Conservation (phyloP, 495 filamentous ascomycete species). For the Tetracladium marchalianum region DNA sequence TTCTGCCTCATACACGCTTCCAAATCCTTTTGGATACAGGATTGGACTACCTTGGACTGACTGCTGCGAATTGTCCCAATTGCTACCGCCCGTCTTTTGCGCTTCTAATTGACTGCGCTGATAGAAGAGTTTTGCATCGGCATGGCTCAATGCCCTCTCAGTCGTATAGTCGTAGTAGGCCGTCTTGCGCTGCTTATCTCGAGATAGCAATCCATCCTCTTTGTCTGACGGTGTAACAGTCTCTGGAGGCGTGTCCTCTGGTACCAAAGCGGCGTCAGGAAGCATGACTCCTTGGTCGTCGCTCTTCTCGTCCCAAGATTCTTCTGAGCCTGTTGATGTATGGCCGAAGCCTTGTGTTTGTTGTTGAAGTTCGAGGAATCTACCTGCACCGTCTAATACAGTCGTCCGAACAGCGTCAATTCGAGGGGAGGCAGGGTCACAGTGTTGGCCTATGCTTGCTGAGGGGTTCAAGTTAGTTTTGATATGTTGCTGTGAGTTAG, state of each 20-base stretch:
- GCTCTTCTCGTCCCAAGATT: constrained; percentile 4
- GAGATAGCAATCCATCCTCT: constrained; percentile 51
- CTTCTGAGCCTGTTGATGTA: constrained; percentile 6
- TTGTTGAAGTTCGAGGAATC: no score
- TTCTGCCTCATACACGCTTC: constrained; percentile 17
- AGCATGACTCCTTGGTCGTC: constrained; percentile 18
- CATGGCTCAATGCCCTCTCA: constrained; percentile 83
- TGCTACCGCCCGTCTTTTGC: constrained; percentile 32
- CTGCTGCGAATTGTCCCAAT: constrained; percentile 35
- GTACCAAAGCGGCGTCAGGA: constrained; percentile 12
- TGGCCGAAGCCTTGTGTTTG: no score
- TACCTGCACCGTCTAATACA: no score
- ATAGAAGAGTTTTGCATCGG: constrained; percentile 91
- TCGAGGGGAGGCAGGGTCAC: no score
- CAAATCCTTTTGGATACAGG: constrained; percentile 26
- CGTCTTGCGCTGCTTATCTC: constrained; percentile 70
- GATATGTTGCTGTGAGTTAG: no score
- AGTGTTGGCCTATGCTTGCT: no score
- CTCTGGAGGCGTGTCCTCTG: constrained; percentile 9
- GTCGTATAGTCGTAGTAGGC: constrained; percentile 79
- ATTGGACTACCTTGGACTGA: constrained; percentile 42
- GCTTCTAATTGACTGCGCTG: constrained; percentile 69
- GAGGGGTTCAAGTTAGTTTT: no score
- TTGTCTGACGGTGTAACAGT: constrained; percentile 6
- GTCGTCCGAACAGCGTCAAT: no score